Evolutionary conservation across 208 protist species (phyloP).

Genomic region (Lotmaria passim): DNA sequence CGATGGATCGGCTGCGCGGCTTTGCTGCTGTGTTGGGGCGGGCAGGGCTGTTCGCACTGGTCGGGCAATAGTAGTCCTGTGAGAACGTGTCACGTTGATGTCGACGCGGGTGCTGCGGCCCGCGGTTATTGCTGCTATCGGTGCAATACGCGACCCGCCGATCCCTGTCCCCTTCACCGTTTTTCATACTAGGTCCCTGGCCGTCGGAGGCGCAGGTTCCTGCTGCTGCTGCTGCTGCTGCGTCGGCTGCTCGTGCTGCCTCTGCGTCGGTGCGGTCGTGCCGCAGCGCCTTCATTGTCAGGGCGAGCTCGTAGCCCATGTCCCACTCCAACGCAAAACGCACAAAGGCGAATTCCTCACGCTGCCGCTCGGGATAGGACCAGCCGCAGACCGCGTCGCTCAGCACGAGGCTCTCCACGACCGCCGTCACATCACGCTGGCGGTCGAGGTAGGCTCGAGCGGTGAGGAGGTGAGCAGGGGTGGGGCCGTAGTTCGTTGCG

Average conservation of each 20-base stretch:
- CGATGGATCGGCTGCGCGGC: constrained; percentile 5
- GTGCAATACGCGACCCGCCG: too few relatives aligned
- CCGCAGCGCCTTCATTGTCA: constrained; percentile 59
- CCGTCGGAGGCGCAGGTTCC: neutral
- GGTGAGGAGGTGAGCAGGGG: constrained; percentile 9
- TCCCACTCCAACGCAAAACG: constrained; percentile 85
- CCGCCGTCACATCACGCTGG: constrained; percentile 38
- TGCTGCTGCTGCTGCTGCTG: neutral
- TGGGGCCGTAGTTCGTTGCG: neutral
- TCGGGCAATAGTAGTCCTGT: neutral
- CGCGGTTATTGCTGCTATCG: too few relatives aligned
- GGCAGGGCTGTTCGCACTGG: neutral
- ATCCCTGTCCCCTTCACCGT: too few relatives aligned
- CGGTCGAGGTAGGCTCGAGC: constrained; percentile 22
- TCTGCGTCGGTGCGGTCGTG: constrained; percentile 31
- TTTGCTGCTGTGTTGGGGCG: neutral
- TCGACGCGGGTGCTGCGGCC: neutral
- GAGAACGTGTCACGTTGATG: neutral
- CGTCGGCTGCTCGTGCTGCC: constrained; percentile 11
- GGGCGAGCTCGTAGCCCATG: constrained; percentile 78
- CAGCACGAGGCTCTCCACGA: constrained; percentile 55
- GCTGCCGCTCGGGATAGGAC: constrained; percentile 60
- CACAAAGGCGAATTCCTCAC: constrained; percentile 58
- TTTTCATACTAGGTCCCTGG: neutral
- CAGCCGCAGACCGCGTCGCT: constrained; percentile 53